Base-by-base conservation (phyloP, 495 filamentous ascomycete species). In the Amorphotheca resinae region DNA sequence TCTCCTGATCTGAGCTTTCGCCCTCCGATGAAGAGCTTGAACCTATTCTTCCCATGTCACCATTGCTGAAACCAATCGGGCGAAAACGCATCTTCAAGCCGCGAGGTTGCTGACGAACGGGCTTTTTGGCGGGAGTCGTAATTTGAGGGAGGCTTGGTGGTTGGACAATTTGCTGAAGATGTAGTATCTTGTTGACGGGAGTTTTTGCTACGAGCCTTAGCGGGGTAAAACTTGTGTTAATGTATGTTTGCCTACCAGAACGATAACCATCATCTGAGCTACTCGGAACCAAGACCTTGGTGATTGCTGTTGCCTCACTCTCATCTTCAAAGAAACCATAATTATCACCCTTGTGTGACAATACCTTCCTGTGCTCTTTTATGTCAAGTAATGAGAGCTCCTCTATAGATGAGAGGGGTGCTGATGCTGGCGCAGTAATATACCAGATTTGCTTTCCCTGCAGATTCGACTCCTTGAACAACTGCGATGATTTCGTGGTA, bases 31-130 rank as follows among this genome's bases (percentile, higher is more conserved):
- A n/a, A 32, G 61, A 63, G 28, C 62, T 64, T 16, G 47, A 48
- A 5, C 69, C 73, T 22, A 74, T 51, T 2, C 56, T 72, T 43
- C 69, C 70, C 2, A 66, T 58, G 0, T 65, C 55, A 1, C 52
- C 59, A 38, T 55, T 46, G 12, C 63, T 59, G 51, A 70, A 73
- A 22, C 73, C 72, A 9, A 71, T 64, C 8, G 74, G 76, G 16
- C 61, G 59, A 50, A 68, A 79, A 17, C 73, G 70, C 75, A 80
- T 80, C 40, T 66, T 70, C 42, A 80, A 41, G 30, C 74, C 66
- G 48, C 70, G 72, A 15, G 73, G 73, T 44, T 80, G 76, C 23
- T 62, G 66, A 16, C 62, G 58, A n/a, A 55, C 64, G 15, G 57
- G 66, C 39, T 42, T 54, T 42, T 35, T 53, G 49, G 52, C 52